Evolutionary conservation across 371 early-diverging fungal species (phyloP).

Genomic region (Mortierella sp.): DNA sequence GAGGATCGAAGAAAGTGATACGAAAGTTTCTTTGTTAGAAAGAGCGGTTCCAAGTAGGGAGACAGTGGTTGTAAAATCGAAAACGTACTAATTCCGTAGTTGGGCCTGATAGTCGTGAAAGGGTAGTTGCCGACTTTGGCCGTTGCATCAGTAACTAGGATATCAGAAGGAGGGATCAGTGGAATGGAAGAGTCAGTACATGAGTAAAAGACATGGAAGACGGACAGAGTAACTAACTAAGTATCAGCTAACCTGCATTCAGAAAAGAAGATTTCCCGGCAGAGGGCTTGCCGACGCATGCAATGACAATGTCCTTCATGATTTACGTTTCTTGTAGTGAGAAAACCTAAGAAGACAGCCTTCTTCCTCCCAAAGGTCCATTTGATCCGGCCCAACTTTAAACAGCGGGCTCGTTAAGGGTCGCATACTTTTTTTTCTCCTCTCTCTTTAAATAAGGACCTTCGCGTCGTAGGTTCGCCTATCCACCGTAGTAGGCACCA

Average conservation of each 20-base stretch:
- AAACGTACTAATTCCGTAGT: conserved; percentile 65
- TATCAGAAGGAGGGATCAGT: not conserved
- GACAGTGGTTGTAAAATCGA: not conserved
- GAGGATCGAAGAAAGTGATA: not conserved
- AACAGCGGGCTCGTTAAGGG: too few species aligned
- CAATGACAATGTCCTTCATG: conserved; percentile 71
- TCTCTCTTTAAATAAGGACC: too few species aligned
- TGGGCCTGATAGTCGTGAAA: conserved; percentile 87
- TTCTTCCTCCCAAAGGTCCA: too few species aligned
- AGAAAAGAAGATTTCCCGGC: conserved; percentile 78
- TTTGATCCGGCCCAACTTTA: too few species aligned
- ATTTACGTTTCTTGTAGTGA: not conserved
- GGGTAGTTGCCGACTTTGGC: conserved; percentile 89
- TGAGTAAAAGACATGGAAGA: too few species aligned
- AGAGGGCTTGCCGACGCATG: conserved; percentile 85
- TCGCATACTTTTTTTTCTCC: too few species aligned
- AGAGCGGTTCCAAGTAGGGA: not conserved
- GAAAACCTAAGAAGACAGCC: too few species aligned
- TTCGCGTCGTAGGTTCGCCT: too few species aligned
- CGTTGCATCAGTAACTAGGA: conserved; percentile 77
- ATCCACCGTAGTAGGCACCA: not conserved
- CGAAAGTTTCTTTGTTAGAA: not conserved
- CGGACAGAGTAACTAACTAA: too few species aligned
- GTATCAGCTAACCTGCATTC: conserved; percentile 60
- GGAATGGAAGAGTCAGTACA: not conserved